Percentiles rank a stretch among this genome's conserved stretches.
phyloP scores from a whole-genome alignment of 768 basidiomycete genomes.

The Trametes cingulata region DNA sequence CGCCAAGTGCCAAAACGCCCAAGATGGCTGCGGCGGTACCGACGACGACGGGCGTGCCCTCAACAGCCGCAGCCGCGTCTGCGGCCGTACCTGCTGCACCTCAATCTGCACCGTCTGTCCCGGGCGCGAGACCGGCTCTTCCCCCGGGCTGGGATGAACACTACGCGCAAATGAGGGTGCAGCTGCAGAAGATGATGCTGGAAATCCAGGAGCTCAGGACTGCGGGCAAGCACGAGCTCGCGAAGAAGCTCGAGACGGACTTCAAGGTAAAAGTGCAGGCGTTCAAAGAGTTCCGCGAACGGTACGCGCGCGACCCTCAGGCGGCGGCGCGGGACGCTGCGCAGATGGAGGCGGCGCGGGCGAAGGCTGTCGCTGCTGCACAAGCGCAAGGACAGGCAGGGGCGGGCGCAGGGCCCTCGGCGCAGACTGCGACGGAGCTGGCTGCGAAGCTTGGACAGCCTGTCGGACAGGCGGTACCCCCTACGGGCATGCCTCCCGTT shows the following conservation, averaged over 20 bases:
- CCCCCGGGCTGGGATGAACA: neutral
- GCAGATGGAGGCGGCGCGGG: neutral
- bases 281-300: too few relatives aligned
- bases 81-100: neutral
- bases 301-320: too few relatives aligned
- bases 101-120: neutral
- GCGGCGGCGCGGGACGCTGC: neutral
- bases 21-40: neutral
- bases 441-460: neutral
- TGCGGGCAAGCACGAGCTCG: too few relatives aligned
- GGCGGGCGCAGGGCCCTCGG: neutral
- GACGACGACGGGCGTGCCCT: neutral
- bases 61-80: neutral
- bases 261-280: too few relatives aligned
- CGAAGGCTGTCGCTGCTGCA: neutral
- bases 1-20: neutral
- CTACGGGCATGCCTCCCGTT: neutral
- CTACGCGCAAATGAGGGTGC: neutral
- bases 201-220: too few relatives aligned
- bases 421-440: neutral
- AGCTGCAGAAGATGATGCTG: neutral
- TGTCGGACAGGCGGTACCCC: neutral
- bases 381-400: neutral
- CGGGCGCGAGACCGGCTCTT: conserved; percentile 21
- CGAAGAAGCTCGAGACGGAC: too few relatives aligned